Evolutionary conservation across 1,284 basidiomycete species (phyloP), one percentile per base, ranked within the genome.

Genomic region (Pisolithus thermaeus): DNA sequence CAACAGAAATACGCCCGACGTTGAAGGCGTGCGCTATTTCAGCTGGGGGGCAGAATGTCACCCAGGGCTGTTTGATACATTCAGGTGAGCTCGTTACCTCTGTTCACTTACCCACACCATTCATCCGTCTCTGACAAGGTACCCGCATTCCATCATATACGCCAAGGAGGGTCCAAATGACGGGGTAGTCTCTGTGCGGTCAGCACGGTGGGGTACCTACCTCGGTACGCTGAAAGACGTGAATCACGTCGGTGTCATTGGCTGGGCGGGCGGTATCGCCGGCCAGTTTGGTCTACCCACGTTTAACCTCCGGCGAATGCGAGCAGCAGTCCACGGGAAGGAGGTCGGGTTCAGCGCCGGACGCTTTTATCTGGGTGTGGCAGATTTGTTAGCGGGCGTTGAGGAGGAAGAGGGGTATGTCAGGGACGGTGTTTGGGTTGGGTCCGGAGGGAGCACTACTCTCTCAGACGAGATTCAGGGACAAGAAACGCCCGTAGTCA

Each of bases 151-250:
- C 4, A 83, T 97, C 32, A 87, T 97, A 47, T 67, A 87, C 20
- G 22, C 85, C 91, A 61, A 88, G 89, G 94, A 97, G 70, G 94
- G 93, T n/a, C 84, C 88, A 4, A 98, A 97, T 61, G 92, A 96
- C 65, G 92, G 93, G 1, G 76, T 96, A 38, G 92, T 96, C 50
- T 91, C 87, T 20, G 80, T 94, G 39, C 73, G 83, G 56, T 91
- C 88, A 1, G 80, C 91, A 3, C 82, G 85, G 76, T 95, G 92
- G 91, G 88, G 88, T 36, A 89, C 80, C 11, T 91, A 90, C 62
- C 79, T 90, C 47, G 94, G 93, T 22, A 97, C 94, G 2, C 75
- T 97, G 18, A 77, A 83, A 40, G 80, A 86, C 53, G 95, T 96
- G n/a, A 96, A 92, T 64, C 95, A 98, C 65, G 79, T 95, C 43